phyloP scores from a whole-genome alignment of 805 yeast genomes.

The Lipomyces starkeyi region DNA sequence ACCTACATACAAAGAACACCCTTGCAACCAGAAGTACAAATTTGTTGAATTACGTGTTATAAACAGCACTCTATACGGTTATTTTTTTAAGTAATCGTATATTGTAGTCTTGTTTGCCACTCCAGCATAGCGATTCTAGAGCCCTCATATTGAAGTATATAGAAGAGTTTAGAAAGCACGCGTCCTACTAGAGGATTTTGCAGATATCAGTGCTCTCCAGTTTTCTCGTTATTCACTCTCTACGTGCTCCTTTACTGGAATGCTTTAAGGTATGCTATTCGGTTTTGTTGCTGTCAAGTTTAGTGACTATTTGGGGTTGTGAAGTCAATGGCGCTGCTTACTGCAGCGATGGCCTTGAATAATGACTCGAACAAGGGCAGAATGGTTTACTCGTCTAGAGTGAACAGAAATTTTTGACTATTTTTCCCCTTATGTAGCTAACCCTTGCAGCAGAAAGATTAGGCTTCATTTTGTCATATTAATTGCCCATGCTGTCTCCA shows the following conservation, averaged over 20 bases:
- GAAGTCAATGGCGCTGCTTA: neutral
- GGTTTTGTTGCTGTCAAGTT: neutral
- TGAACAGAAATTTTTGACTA: neutral
- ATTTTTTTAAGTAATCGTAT: neutral
- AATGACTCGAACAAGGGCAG: neutral
- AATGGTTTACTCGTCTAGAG: neutral
- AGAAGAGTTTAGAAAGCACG: neutral
- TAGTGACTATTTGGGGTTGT: neutral
- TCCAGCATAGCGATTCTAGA: neutral
- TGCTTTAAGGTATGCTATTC: neutral
- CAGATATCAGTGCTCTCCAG: neutral
- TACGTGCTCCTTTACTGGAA: neutral
- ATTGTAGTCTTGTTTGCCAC: neutral
- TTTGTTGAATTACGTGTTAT: neutral
- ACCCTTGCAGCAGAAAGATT: neutral
- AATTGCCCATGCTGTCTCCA: slow-evolving; percentile 4
- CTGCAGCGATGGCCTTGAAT: neutral
- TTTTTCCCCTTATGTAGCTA: neutral
- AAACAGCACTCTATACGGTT: neutral
- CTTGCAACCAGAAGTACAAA: neutral
- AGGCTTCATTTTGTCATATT: neutral
- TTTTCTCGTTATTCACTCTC: neutral
- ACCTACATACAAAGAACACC: neutral
- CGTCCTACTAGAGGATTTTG: neutral
- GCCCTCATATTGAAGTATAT: neutral